These are phyloP conservation scores for Poronia punctata DNA, from an alignment of 495 filamentous ascomycete genomes.

Conservation along the genomic window DNA sequence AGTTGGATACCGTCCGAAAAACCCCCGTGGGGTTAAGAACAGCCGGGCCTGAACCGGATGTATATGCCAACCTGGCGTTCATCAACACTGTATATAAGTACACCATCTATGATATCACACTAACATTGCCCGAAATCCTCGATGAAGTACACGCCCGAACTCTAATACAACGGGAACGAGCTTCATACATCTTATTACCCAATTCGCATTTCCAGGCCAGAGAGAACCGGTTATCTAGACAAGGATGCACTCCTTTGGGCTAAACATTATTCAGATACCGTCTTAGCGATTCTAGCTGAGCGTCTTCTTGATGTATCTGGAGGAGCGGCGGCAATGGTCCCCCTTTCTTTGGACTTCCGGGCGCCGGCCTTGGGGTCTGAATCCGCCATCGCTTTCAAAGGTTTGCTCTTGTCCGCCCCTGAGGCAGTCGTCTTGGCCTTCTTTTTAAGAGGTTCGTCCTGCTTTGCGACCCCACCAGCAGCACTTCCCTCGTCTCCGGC, in stretches of 20 bases:
- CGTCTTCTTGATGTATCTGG: conserved; percentile 23
- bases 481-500: conserved; percentile 8
- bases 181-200: neutral
- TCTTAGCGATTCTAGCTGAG: conserved; percentile 31
- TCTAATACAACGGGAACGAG: too few relatives aligned
- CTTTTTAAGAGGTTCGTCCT: conserved; percentile 18
- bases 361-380: neutral
- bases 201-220: too few relatives aligned
- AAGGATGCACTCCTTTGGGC: neutral
- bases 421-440: conserved; percentile 13
- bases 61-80: too few relatives aligned
- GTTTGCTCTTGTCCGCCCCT: conserved; percentile 11
- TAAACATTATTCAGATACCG: conserved; percentile 16
- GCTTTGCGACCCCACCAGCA: neutral
- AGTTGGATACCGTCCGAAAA: too few relatives aligned
- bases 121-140: too few relatives aligned
- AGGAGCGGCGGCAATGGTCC: neutral
- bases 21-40: too few relatives aligned
- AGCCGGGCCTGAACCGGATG: too few relatives aligned
- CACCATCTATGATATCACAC: too few relatives aligned
- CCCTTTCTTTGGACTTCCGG: conserved; percentile 1
- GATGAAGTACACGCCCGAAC: too few relatives aligned
- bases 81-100: too few relatives aligned
- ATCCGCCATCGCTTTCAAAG: neutral
- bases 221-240: neutral